Evolutionary conservation across 768 basidiomycete species (phyloP), one percentile per base, ranked within the genome.

Genomic region (Pulveroboletus sp.): DNA sequence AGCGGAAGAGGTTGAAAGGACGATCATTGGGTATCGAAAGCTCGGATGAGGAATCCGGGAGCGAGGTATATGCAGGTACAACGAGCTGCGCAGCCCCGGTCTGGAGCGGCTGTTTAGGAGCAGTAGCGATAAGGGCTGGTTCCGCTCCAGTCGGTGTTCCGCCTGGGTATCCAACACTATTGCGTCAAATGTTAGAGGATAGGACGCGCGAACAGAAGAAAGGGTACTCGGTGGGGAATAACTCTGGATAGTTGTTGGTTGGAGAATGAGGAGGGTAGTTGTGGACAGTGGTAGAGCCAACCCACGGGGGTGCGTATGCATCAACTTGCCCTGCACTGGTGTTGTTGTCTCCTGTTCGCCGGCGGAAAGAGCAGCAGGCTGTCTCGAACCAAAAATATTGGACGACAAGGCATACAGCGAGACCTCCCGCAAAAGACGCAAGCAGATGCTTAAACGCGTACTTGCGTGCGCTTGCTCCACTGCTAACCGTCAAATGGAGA

Each of bases 71-170:
- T 4, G 70, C 55, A 1, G 86, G 83, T n/a, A 65, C 67, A 26
- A 89, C 73, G 38, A 90, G 78, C 40, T 81, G 74, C 3, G 84
- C 73, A 2, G 82, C 82, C 10, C 81, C 86, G 0, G 83, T 81
- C 45, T 92, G 87, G 13, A 86, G 59, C 8, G 90, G 90, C 61
- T 90, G 89, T n/a, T 77, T 70, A 13, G 88, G 88, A 0, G 85
- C 88, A 5, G 88, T 89, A 5, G 76, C 76, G 24, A 91, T 77
- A 30, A 89, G 70, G 3, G 75, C 86, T 2, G 88, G 74, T 59
- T 90, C 88, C 8, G 83, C 88, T 16, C 88, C 88, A 0, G 88
- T 93, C 0, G 87, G 85, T 1, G 89, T 92, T 20, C 72, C 75
- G 14, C 90, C 90, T 3, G 84, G 73, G 62, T 90, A 82, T 31